These are phyloP conservation scores for Apiotrichum brassicae DNA, from an alignment of 1,284 basidiomycete genomes.

Conservation along the genomic window DNA sequence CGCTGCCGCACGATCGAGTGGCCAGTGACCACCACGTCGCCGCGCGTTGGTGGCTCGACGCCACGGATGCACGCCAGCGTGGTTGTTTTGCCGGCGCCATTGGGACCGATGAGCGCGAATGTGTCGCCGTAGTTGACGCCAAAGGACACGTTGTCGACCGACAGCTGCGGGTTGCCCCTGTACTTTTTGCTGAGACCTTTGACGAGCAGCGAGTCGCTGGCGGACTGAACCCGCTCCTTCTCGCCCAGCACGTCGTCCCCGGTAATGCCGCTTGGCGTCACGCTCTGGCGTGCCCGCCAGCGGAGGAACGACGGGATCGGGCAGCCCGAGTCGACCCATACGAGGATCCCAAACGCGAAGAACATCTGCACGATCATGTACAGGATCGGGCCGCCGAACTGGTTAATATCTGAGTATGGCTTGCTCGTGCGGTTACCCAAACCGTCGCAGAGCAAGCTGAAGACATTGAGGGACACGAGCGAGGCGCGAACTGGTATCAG, in stretches of 20 bases:
- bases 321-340: slow-evolving; percentile 59
- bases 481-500: slow-evolving; percentile 50
- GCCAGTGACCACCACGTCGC: slow-evolving; percentile 61
- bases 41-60: slow-evolving; percentile 53
- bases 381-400: slow-evolving; percentile 66
- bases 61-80: slow-evolving; percentile 45
- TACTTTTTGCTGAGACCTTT: slow-evolving; percentile 63
- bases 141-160: slow-evolving; percentile 67
- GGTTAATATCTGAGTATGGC: slow-evolving; percentile 54
- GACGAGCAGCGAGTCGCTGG: slow-evolving; percentile 57
- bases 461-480: slow-evolving; percentile 67
- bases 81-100: slow-evolving; percentile 71
- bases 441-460: slow-evolving; percentile 65
- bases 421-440: slow-evolving; percentile 50
- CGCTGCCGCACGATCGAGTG: slow-evolving; percentile 59
- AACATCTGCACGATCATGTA: slow-evolving; percentile 61
- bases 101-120: slow-evolving; percentile 69
- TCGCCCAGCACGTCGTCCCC: slow-evolving; percentile 53
- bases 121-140: slow-evolving; percentile 60
- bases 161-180: slow-evolving; percentile 50
- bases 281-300: too few relatives aligned
- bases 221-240: slow-evolving; percentile 48
- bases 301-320: slow-evolving; percentile 35
- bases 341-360: slow-evolving; percentile 55
- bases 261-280: too few relatives aligned